Evolutionary conservation across 768 basidiomycete species (phyloP), one percentile per base, ranked within the genome.

Genomic region (Pleurotus ostreatus): DNA sequence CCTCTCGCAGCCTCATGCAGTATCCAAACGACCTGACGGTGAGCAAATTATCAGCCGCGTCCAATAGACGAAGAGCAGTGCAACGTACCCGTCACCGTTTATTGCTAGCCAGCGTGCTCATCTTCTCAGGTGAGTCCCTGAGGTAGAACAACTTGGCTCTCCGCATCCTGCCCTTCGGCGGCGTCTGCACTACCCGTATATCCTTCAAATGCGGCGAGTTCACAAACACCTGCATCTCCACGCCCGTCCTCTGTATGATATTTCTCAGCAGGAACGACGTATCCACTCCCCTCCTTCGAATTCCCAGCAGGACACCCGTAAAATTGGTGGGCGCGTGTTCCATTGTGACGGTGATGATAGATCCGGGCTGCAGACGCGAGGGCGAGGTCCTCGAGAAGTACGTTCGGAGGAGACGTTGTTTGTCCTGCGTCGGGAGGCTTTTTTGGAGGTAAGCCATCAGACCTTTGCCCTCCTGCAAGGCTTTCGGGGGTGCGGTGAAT

Each of bases 171-270:
- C 79, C 79, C 58, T 77, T 79, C 4, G 79, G 80, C 55, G 88
- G 85, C 61, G 72, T 75, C 71, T 83, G 80, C 57, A 94, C 73
- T 58, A 98, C 74, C 71, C 86, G 85, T 71, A 98, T 88, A 55
- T 89, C 85, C 77, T 91, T 92, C 71, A 98, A 65, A 66, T 92
- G 82, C 25, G 96, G 95, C 51, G 89, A 91, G 65, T 83, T 85
- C 60, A 86, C 84, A 68, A 88, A 94, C 74, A 92, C 90, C 65
- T 88, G 88, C 88, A 92, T 88, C 77, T 98, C 96, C 39, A 97
- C 88, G 11, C 94, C 95, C 11, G 89, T 92, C 60, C 93, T 81
- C 63, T 92, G 89, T 52, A 98, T 81, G 61, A 97, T 83, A 71
- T 98, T 98, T 60, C 96, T 82, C 51, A 98, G 73, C 53, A 86